Evolutionary conservation across 1,284 basidiomycete species (phyloP).

Genomic region (Amylostereum areolatum): DNA sequence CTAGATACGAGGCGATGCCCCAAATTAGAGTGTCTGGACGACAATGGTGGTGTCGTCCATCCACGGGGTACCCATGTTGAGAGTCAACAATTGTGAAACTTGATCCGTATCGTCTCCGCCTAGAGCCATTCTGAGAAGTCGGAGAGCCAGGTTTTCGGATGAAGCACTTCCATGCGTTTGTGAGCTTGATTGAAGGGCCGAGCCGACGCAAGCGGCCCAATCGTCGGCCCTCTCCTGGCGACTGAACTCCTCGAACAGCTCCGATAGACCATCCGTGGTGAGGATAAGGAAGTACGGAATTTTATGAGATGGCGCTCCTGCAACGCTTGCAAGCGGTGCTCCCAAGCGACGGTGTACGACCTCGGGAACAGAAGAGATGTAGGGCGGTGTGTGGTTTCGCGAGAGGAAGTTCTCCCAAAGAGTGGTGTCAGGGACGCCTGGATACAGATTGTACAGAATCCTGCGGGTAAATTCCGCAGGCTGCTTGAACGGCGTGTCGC

Average conservation of each 20-base stretch:
- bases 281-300: constrained; percentile 47
- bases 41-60: constrained; percentile 67
- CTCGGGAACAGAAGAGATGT: constrained; percentile 60
- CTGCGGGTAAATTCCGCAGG: constrained; percentile 63
- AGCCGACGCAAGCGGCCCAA: constrained; percentile 38
- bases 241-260: constrained; percentile 44
- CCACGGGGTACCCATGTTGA: constrained; percentile 63
- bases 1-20: no score
- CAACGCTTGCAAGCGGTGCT: constrained; percentile 2
- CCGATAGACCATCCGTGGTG: constrained; percentile 62
- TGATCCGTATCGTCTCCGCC: constrained; percentile 48
- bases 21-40: constrained; percentile 44
- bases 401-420: constrained; percentile 62
- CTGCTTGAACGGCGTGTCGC: constrained; percentile 68
- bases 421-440: constrained; percentile 53
- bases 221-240: constrained; percentile 38
- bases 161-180: constrained; percentile 4
- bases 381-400: constrained; percentile 60
- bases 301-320: constrained; percentile 14
- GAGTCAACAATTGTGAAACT: constrained; percentile 55
- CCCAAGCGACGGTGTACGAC: constrained; percentile 46
- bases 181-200: neutral
- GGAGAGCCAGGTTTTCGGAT: constrained; percentile 47
- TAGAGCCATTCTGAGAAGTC: constrained; percentile 49
- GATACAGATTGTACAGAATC: constrained; percentile 59